Evolutionary conservation across 2,329 filamentous ascomycete genomes (phyloP).

Genomic region (Pestalotiopsis sp.): DNA sequence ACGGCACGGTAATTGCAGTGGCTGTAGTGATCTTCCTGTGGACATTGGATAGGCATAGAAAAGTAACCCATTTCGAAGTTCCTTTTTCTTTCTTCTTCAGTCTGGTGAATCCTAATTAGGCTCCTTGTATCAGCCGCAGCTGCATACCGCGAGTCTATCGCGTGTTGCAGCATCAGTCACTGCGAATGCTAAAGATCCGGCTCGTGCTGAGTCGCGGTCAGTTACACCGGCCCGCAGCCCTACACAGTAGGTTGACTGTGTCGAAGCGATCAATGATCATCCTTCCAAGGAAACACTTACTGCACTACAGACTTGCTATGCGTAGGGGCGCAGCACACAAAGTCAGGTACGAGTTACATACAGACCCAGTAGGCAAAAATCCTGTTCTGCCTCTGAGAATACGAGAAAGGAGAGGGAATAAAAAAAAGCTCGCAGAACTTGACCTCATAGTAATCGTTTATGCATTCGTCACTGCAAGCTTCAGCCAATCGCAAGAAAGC

Average conservation of each 20-base stretch:
- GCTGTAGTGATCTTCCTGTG: not conserved
- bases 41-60: slow-evolving; percentile 1
- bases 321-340: not conserved
- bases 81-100: not conserved
- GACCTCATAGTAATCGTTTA: not conserved
- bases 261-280: not conserved
- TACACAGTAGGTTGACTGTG: not conserved
- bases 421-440: not conserved
- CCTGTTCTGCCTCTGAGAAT: not conserved
- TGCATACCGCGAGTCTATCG: slow-evolving; percentile 3
- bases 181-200: not conserved
- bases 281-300: not conserved
- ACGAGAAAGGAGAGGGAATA: not conserved
- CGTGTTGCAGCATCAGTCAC: not conserved
- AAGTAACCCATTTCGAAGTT: not conserved
- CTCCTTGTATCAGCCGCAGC: slow-evolving; percentile 1
- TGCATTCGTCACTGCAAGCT: not conserved
- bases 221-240: not conserved
- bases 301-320: not conserved
- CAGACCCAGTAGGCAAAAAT: not conserved
- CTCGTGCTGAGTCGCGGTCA: not conserved
- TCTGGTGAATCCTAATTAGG: not conserved
- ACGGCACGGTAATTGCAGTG: slow-evolving; percentile 6
- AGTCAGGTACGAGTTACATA: not conserved
- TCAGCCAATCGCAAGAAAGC: not conserved